Evolutionary conservation across 768 basidiomycete genomes (phyloP), one percentile per base, ranked within the genome.

Genomic region (Lactarius quietus): DNA sequence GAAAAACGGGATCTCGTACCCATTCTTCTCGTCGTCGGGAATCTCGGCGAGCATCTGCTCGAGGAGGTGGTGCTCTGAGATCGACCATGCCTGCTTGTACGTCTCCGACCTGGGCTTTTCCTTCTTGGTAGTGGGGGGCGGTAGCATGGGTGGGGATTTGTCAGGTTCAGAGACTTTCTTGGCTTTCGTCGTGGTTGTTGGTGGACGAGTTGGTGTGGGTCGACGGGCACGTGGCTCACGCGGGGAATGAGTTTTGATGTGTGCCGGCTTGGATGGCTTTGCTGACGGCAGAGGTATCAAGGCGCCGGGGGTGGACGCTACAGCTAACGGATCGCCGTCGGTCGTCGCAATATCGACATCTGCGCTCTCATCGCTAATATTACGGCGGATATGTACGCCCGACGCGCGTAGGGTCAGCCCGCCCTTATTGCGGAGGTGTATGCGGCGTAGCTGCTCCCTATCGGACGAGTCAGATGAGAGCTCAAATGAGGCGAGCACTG

Each of bases 1-100:
- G n/a, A 26, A 45, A 39, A 63, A 45, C 35, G n/a, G 28, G 9
- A 9, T n/a, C n/a, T 75, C 83, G 8, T 65, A 88, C 90, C 90
- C 76, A 74, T 90, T 87, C 73, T 86, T 84, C 76, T 89, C 88
- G 23, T 86, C 86, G 17, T 86, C 87, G 0, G 92, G 92, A 55
- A 91, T 88, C 74, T 90, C 82, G 59, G 88, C 87, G 59, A 93
- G 73, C 54, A 92, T 75, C 29, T 84, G 82, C 72, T 93, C 92
- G 1, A 93, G 81, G 18, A 89, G 76, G 68, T 90, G 87, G 69
- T 93, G 92, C 71, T 92, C 91, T 0, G 82, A 83, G 26, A 85
- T 78, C 2, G 86, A 83, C 92, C 91, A 93, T 0, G 87, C 82
- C 65, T 88, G 86, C 73, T 92, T 92, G 77, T 90, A 93, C n/a